A percentile compares a stretch with the other conserved stretches of the same genome.
These are phyloP conservation scores for Prunus fruticosa DNA, from an alignment of 306 rosid genomes.

Conservation along the genomic window DNA sequence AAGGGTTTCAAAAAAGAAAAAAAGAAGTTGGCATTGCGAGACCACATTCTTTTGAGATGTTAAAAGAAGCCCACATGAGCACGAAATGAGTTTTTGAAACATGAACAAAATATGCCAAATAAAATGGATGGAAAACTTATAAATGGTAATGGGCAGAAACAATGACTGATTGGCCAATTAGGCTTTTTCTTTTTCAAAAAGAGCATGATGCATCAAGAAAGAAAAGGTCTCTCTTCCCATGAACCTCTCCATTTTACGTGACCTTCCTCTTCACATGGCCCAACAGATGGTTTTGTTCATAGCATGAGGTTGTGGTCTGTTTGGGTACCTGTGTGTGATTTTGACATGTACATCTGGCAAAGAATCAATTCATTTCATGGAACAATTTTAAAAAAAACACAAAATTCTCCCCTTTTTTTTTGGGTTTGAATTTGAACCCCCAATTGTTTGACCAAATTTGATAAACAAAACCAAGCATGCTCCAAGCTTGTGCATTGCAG, in stretches of 20 bases:
- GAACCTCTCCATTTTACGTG: background rate
- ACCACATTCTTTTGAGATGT: background rate
- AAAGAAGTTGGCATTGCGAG: too few species aligned
- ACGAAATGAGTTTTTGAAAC: background rate
- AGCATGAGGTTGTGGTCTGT: background rate
- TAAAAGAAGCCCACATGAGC: background rate
- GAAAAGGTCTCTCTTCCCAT: background rate
- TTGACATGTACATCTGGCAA: background rate
- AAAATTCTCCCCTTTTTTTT: background rate
- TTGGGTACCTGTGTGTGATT: background rate
- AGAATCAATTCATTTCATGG: background rate
- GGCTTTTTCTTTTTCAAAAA: background rate
- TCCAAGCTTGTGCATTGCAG: background rate
- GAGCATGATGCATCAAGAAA: background rate
- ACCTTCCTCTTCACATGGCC: background rate
- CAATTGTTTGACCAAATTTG: too few species aligned
- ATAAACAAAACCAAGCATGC: too few species aligned
- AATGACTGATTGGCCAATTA: background rate
- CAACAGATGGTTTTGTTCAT: background rate
- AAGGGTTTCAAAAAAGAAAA: too few species aligned
- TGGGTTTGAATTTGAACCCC: too few species aligned
- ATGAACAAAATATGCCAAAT: conserved; percentile 6
- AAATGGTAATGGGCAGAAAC: conserved; percentile 4
- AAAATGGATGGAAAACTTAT: background rate
- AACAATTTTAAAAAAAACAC: background rate